These are phyloP conservation scores for Xylaria sp. DNA, from an alignment of 2,329 filamentous ascomycete genomes.

Conservation along the genomic window DNA sequence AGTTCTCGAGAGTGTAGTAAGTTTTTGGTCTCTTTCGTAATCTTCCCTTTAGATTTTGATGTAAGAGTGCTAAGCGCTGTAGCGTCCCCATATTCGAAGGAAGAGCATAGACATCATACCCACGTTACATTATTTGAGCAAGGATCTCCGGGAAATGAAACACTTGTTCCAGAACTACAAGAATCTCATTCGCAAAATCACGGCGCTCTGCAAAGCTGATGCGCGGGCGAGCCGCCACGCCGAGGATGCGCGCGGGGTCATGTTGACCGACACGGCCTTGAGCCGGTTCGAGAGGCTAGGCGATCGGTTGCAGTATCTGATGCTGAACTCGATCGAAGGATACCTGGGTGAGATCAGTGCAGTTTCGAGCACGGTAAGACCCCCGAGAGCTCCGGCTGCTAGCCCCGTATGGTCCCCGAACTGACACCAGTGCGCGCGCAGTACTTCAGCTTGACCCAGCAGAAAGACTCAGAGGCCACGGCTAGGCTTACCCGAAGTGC, in stretches of 20 bases:
- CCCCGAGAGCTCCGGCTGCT: background rate
- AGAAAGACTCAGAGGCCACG: constrained; percentile 75
- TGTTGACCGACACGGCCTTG: constrained; percentile 52
- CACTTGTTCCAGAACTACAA: constrained; percentile 66
- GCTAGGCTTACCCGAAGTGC: constrained; percentile 74
- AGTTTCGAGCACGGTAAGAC: constrained; percentile 67
- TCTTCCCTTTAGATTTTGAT: constrained; percentile 4
- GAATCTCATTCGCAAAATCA: constrained; percentile 64
- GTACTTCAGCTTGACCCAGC: constrained; percentile 80
- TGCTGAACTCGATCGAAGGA: constrained; percentile 65
- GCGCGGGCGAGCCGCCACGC: constrained; percentile 7
- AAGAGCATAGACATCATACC: constrained; percentile 61
- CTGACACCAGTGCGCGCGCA: constrained; percentile 40
- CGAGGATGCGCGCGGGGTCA: constrained; percentile 34
- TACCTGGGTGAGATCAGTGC: constrained; percentile 73
- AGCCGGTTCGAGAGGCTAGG: constrained; percentile 64
- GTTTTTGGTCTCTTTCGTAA: constrained; percentile 14
- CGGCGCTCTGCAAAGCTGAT: constrained; percentile 45
- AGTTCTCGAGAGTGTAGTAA: constrained; percentile 45
- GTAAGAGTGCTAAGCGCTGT: constrained; percentile 15
- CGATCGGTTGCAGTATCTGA: constrained; percentile 64
- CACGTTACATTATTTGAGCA: constrained; percentile 63
- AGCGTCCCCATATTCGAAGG: constrained; percentile 43
- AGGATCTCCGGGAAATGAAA: constrained; percentile 64
- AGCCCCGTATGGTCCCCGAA: background rate